Evolutionary conservation across 495 filamentous ascomycete species (phyloP), one percentile per base, ranked within the genome.

Genomic region (Daldinia concentrica): DNA sequence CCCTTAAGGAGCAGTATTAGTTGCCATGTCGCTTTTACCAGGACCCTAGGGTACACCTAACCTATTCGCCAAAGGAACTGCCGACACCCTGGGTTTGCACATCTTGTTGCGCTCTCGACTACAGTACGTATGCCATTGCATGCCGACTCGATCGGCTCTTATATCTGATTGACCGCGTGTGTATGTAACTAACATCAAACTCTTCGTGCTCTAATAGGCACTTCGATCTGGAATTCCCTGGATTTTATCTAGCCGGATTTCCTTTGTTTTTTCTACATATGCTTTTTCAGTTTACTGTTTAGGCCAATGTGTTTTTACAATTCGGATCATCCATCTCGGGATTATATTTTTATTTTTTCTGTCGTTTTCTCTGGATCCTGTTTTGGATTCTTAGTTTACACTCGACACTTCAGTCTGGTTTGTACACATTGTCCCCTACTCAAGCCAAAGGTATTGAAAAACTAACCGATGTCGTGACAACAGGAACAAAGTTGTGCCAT

Each of bases 401-500:
- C 37, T 61, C 54, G 51, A 74, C 54, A 62, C 57, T 62, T 79
- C 75, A 79, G 70, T 36, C 66, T 79, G 81, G 79, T 80, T 43
- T 80, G 79, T 81, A 74, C 56, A 68, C 32, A 56, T 69, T 76
- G 73, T 64, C 76, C 70, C 56, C 60, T 59, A 56, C 36, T 45
- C 39, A 30, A 36, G 22, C 59, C 30, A 26, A 60, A 45, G n/a
- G 58, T 55, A 39, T 71, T 71, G 74, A 70, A 48, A 79, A 66
- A 76, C 73, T 74, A 56, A 77, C 70, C 67, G 34, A 64, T 52
- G 29, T 76, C 57, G 63, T 37, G 58, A 34, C 45, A 59, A 72
- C 76, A 84, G 82, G 79, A 80, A 74, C 83, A 83, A 82, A 84
- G 83, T 82, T 85, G 82, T 83, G 74, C 78, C 81, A 80, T 74